A percentile compares a stretch with the other conserved stretches of the same genome.
These are phyloP conservation scores for Solanum virginianum DNA, from an alignment of 257 asterid genomes.

Conservation along the genomic window DNA sequence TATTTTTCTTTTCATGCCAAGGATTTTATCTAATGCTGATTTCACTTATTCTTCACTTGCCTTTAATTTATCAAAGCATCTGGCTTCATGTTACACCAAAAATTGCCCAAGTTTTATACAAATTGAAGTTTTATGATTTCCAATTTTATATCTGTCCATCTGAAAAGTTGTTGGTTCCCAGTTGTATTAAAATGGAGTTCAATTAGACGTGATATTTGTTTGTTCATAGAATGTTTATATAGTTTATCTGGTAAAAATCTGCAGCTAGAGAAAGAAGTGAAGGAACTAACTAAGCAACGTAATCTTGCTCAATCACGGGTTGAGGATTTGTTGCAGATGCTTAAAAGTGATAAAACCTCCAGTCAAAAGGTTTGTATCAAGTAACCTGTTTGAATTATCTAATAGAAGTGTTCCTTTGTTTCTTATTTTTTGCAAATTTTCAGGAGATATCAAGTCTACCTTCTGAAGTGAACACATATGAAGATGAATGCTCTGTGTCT, in stretches of 20 bases:
- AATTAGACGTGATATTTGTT: not conserved
- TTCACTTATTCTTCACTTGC: not conserved
- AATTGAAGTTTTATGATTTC: not conserved
- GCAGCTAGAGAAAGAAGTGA: constrained; percentile 90
- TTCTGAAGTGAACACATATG: constrained; percentile 3
- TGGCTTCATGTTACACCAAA: not conserved
- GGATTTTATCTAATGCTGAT: not conserved
- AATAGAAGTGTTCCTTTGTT: not conserved
- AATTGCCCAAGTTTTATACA: not conserved
- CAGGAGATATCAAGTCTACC: not conserved
- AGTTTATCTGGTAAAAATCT: constrained; percentile 6
- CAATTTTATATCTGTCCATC: not conserved
- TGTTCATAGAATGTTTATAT: not conserved
- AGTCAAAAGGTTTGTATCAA: constrained; percentile 9
- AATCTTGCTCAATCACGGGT: constrained; percentile 74
- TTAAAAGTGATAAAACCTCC: constrained; percentile 28
- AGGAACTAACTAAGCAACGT: constrained; percentile 61
- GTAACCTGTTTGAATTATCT: not conserved
- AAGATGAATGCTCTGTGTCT: constrained; percentile 18
- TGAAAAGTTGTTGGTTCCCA: not conserved
- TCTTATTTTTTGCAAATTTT: not conserved
- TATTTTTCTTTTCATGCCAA: not conserved
- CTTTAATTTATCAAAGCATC: not conserved
- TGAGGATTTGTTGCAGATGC: constrained; percentile 37
- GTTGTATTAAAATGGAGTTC: not conserved